A percentile compares a stretch with the other conserved stretches of the same genome.
Conservation (phyloP, 192 early-diverging fungal genomes). For the Lobosporangium transversale region DNA sequence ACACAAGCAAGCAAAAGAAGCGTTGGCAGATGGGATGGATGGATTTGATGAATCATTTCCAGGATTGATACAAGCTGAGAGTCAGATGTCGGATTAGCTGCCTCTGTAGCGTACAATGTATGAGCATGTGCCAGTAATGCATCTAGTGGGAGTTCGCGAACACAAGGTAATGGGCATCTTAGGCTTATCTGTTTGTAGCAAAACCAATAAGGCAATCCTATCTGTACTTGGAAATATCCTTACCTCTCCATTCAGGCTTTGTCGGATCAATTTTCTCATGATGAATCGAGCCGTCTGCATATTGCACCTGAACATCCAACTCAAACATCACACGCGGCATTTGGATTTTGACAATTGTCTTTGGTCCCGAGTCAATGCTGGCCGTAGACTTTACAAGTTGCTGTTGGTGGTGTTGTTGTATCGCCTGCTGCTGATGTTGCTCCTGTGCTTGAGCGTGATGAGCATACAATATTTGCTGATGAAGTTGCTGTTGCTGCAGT, state of each 20-base stretch:
- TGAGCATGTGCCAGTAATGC: constrained; percentile 71
- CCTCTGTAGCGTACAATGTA: constrained; percentile 64
- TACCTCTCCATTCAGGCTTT: constrained; percentile 44
- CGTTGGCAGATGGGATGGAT: constrained; percentile 80
- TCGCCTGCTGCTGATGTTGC: constrained; percentile 52
- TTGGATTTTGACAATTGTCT: constrained; percentile 34
- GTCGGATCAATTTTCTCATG: constrained; percentile 35
- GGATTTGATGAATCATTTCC: constrained; percentile 54
- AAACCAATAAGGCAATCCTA: too few species aligned
- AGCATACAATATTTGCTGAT: constrained; percentile 58
- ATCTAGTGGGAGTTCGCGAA: constrained; percentile 59
- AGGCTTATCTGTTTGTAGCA: too few species aligned
- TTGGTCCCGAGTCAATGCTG: constrained; percentile 9
- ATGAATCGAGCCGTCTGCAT: constrained; percentile 36
- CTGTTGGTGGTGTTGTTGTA: constrained; percentile 29
- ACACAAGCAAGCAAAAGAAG: constrained; percentile 88
- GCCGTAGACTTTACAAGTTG: constrained; percentile 5
- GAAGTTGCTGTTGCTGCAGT: constrained; percentile 53
- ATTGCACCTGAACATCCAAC: constrained; percentile 43
- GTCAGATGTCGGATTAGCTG: constrained; percentile 62
- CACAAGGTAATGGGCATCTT: too few species aligned
- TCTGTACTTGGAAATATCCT: constrained; percentile 5
- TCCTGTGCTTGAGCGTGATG: constrained; percentile 58
- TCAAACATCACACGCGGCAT: constrained; percentile 15
- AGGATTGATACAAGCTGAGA: constrained; percentile 63